Evolutionary conservation across 192 early-diverging fungal species (phyloP).

Genomic region (Irineochytrium annulatum): DNA sequence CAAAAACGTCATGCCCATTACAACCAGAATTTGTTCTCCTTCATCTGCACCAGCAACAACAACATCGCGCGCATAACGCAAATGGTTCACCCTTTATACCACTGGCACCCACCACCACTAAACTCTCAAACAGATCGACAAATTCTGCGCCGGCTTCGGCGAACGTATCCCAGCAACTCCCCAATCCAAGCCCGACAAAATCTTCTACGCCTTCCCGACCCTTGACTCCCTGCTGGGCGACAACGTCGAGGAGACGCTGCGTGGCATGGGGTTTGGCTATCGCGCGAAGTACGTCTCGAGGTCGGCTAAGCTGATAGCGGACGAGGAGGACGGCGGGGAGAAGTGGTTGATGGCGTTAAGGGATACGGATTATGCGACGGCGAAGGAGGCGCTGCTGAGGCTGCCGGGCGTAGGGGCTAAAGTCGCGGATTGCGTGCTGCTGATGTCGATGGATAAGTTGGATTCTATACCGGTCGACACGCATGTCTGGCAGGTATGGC

Average conservation of each 20-base stretch:
- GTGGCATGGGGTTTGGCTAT: slow-evolving; percentile 88
- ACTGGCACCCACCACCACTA: not conserved
- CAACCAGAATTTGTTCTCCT: slow-evolving; percentile 77
- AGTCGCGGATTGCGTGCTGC: slow-evolving; percentile 92
- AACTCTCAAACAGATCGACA: slow-evolving; percentile 11
- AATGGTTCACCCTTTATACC: slow-evolving; percentile 52
- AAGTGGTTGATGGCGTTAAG: slow-evolving; percentile 66
- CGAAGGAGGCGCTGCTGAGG: slow-evolving; percentile 58
- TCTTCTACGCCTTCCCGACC: slow-evolving; percentile 69
- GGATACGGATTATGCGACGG: slow-evolving; percentile 46
- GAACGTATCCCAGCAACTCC: slow-evolving; percentile 9
- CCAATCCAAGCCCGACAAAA: not conserved
- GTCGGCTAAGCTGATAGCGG: slow-evolving; percentile 55
- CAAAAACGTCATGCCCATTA: not conserved
- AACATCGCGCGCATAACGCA: slow-evolving; percentile 86
- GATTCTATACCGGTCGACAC: slow-evolving; percentile 77
- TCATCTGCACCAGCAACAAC: slow-evolving; percentile 94
- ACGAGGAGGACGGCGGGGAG: slow-evolving; percentile 44
- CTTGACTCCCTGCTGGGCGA: slow-evolving; percentile 48
- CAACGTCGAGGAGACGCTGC: slow-evolving; percentile 61
- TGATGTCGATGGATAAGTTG: slow-evolving; percentile 86
- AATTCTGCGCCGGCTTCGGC: slow-evolving; percentile 36
- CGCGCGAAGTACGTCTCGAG: slow-evolving; percentile 86
- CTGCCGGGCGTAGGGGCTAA: slow-evolving; percentile 88
- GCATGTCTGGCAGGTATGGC: slow-evolving; percentile 80